Base-by-base conservation (phyloP, 2,329 filamentous ascomycete genomes). In the Boeremia lycopersici region DNA sequence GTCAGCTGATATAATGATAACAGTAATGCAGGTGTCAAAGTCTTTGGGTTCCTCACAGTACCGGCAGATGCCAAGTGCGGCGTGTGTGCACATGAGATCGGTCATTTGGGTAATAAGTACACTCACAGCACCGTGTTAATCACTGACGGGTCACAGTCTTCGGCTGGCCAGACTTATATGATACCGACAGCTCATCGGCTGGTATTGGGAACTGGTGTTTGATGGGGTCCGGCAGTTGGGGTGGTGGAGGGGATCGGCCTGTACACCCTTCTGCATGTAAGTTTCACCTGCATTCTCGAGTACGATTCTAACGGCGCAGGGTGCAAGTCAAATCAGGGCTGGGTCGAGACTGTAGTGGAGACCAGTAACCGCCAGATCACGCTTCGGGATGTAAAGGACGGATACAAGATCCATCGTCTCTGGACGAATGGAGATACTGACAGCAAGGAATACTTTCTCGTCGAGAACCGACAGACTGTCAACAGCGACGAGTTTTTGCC, bases 161-260 rank as follows among this genome's bases (percentile, higher is more conserved):
- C 42, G 65, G 64, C 11, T 69, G 65, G 65, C 65, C 65, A 17
- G 65, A 69, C 53, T 48, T 67, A 0, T 69, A 69, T 42, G 64
- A 67, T 36, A 65, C 58, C 15, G 66, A 67, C 33, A 29, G 55
- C 42, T 56, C 40, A n/a, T 64, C 61, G 17, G 49, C 40, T 6
- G 63, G 64, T 17, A 62, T 67, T n/a, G 66, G 61, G 2, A 59
- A 43, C 33, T 69, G 66, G 66, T 65, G 66, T 31, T 31, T 69
- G 23, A 68, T 68, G 64, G 44, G 48, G 6, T 55, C 38, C 33
- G 65, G 65, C 6, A 60, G 36, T 12, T 68, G 62, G 62, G 65
- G 62, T 23, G 59, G 59, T 15, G 57, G 52, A n/a, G 65, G 63
- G 9, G 42, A 62, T 23, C 51, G 57, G 9, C 60, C 64, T 6